These are phyloP conservation scores for Nicotiana tabacum DNA, from an alignment of 257 asterid species.

Conservation along the genomic window DNA sequence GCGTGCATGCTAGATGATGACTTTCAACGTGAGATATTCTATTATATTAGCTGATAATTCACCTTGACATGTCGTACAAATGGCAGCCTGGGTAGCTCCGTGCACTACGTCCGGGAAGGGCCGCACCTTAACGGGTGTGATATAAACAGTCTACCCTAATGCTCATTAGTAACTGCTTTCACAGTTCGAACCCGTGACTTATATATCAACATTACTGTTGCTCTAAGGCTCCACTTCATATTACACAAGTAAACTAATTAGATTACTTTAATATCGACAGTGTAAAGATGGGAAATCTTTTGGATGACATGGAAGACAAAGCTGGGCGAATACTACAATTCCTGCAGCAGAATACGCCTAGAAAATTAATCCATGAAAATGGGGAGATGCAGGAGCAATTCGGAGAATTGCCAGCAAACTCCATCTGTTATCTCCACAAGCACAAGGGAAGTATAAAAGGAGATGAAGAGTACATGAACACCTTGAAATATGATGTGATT, in stretches of 20 bases:
- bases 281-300: slow-evolving; percentile 52
- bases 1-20: neutral
- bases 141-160: too few species aligned
- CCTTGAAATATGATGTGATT: slow-evolving; percentile 64
- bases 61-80: neutral
- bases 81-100: too few species aligned
- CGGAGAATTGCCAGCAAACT: slow-evolving; percentile 24
- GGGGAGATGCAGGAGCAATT: slow-evolving; percentile 9
- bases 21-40: neutral
- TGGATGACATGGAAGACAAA: slow-evolving; percentile 32
- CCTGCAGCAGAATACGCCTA: slow-evolving; percentile 27
- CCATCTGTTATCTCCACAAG: slow-evolving; percentile 52
- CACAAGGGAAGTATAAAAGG: slow-evolving; percentile 29
- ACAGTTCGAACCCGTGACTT: too few species aligned
- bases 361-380: slow-evolving; percentile 4
- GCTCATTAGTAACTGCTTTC: too few species aligned
- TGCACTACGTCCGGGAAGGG: too few species aligned
- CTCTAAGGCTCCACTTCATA: too few species aligned
- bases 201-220: too few species aligned
- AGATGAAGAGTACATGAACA: slow-evolving; percentile 25
- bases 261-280: slow-evolving; percentile 21
- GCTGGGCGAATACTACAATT: slow-evolving; percentile 36
- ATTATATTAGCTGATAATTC: neutral
- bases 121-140: too few species aligned
- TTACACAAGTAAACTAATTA: neutral